Evolutionary conservation across 2,329 filamentous ascomycete species (phyloP).

Genomic region (Talaromyces piceae): DNA sequence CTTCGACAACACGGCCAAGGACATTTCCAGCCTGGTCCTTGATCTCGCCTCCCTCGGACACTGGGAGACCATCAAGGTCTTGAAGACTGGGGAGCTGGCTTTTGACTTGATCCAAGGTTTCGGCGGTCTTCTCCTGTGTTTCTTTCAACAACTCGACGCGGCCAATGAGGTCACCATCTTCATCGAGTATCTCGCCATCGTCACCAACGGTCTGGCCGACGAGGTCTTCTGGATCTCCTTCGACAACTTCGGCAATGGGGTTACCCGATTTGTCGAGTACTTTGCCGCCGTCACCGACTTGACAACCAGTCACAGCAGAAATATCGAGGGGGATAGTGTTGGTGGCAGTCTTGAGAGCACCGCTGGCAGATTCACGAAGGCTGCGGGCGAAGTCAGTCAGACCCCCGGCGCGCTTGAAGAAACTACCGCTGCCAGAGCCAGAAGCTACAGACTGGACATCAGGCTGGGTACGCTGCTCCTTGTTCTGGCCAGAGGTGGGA

Average conservation of each 20-base stretch:
- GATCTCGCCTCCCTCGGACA: slow-evolving; percentile 49
- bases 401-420: slow-evolving; percentile 11
- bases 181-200: slow-evolving; percentile 30
- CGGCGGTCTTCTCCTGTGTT: slow-evolving; percentile 26
- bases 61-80: slow-evolving; percentile 32
- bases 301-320: slow-evolving; percentile 26
- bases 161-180: slow-evolving; percentile 31
- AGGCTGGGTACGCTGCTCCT: slow-evolving; percentile 3
- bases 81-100: slow-evolving; percentile 26
- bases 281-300: slow-evolving; percentile 45
- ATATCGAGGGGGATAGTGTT: slow-evolving; percentile 18
- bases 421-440: slow-evolving; percentile 18
- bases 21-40: slow-evolving; percentile 37
- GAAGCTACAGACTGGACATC: slow-evolving; percentile 20
- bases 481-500: background rate
- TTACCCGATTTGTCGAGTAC: slow-evolving; percentile 36
- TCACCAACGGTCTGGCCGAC: slow-evolving; percentile 28
- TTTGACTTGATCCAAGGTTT: slow-evolving; percentile 31
- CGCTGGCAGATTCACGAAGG: slow-evolving; percentile 6
- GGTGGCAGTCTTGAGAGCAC: slow-evolving; percentile 12
- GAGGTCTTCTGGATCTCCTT: slow-evolving; percentile 29
- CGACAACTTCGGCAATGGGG: slow-evolving; percentile 23
- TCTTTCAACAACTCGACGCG: slow-evolving; percentile 12
- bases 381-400: slow-evolving; percentile 15
- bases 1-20: slow-evolving; percentile 34